Base-by-base conservation (phyloP, 2,329 filamentous ascomycete genomes). In the Penicillium expansum region DNA sequence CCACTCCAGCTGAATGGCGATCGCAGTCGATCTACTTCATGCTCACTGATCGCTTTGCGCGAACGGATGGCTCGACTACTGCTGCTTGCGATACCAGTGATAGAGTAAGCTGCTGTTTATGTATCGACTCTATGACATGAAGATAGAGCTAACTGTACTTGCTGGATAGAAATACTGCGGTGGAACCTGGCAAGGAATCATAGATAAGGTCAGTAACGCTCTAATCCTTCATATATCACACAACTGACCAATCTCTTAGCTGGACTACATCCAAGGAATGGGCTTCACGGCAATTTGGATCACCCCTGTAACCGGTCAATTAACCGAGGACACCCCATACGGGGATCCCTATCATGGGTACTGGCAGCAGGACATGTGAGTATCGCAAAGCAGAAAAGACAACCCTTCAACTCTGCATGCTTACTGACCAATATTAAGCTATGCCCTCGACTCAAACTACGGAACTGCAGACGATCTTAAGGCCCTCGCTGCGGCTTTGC, bases 381-480 rank as follows among this genome's bases (percentile, higher is more conserved):
- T 53, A 8, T 10, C n/a, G 7, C 5, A 41, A 20, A 20, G 22
- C n/a, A 27, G 4, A 37, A n/a, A 18, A 30, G 14, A 18, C 2
- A 20, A 10, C 1, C 5, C 1, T 13, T 3, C 11, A 9, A 2
- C 14, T 3, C 32, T 30, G 35, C 6, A 29, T 18, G 8, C 30
- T 41, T 7, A 48, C 32, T 41, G 16, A 52, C 13, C 10, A 13
- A 16, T 20, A 32, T 3, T 8, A 33, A 73, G 71, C 32, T 80
- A 81, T 62, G 63, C 72, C 14, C 69, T 89, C 54, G 87, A 89
- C 64, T 59, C 77, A 2, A 77, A 84, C 56, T 85, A 83, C 59
- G 86, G 87, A 30, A 83, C 82, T 0, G 77, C 77, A 5, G 75
- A 81, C 14, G 86, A 89, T 62, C 76, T 89, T 55, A 80, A 80